Percentiles rank a stretch among this genome's conserved stretches.
Evolutionary conservation across 257 asterid species (phyloP).

Genomic region (Buddleja alternifolia): DNA sequence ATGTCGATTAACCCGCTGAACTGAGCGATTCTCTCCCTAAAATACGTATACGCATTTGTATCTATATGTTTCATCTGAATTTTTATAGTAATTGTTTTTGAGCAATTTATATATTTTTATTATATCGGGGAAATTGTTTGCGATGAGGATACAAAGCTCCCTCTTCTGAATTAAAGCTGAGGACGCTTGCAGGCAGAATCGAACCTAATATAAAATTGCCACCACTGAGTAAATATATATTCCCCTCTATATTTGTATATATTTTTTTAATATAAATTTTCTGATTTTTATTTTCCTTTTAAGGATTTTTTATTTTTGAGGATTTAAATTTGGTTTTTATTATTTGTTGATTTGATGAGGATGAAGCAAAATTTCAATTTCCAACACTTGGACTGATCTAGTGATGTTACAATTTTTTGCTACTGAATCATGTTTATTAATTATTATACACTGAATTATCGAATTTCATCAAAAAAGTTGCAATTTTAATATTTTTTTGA

Average conservation of each 20-base stretch:
- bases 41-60: neutral
- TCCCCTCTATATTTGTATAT: neutral
- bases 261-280: neutral
- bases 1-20: conserved; percentile 93
- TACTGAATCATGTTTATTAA: conserved; percentile 45
- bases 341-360: conserved; percentile 35
- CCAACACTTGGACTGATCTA: conserved; percentile 77
- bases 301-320: neutral
- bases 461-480: no score
- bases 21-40: conserved; percentile 59
- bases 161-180: conserved; percentile 76
- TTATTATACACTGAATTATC: no score
- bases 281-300: neutral
- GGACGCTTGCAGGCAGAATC: conserved; percentile 89
- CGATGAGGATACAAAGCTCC: conserved; percentile 90
- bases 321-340: neutral
- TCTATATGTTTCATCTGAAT: neutral
- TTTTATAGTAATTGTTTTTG: neutral
- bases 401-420: conserved; percentile 44
- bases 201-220: conserved; percentile 73
- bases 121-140: conserved; percentile 16
- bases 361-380: conserved; percentile 45
- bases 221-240: conserved; percentile 50
- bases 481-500: no score
- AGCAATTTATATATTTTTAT: neutral